Evolutionary conservation across 2,329 filamentous ascomycete species (phyloP).

Genomic region (Chaetomium sp.): DNA sequence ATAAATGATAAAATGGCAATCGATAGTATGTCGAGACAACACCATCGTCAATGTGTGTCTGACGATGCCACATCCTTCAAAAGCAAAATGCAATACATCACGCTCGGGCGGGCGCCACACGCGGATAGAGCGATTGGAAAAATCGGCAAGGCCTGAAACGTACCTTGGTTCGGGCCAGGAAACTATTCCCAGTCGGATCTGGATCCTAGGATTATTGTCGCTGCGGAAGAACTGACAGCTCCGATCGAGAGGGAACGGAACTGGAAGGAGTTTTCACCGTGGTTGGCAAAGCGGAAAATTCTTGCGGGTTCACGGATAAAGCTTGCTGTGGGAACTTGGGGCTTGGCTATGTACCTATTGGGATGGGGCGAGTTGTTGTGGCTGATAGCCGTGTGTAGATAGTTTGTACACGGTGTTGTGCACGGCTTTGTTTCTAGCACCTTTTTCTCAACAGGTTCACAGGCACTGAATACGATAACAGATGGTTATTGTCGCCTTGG

Average conservation of each 20-base stretch:
- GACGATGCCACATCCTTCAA: background rate
- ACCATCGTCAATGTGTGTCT: background rate
- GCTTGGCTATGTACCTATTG: background rate
- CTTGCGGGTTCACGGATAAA: constrained; percentile 15
- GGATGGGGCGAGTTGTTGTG: background rate
- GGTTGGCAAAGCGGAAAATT: constrained; percentile 27
- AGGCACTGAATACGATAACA: background rate
- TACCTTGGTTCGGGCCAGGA: constrained; percentile 33
- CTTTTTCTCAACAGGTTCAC: background rate
- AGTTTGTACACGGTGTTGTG: background rate
- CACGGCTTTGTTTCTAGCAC: background rate
- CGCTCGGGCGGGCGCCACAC: background rate
- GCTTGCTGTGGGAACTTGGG: background rate
- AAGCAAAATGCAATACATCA: background rate
- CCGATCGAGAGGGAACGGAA: constrained; percentile 34
- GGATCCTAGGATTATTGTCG: constrained; percentile 31
- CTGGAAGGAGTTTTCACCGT: constrained; percentile 36
- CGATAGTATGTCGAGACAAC: background rate
- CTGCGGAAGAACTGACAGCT: constrained; percentile 38
- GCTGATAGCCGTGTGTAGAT: background rate
- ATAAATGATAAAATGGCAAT: background rate
- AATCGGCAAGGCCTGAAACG: constrained; percentile 23
- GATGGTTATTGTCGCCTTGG: background rate
- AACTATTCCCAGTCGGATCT: constrained; percentile 35
- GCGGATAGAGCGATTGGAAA: constrained; percentile 13